Conservation (phyloP, 371 early-diverging fungal genomes). For the Lichtheimia corymbifera region DNA sequence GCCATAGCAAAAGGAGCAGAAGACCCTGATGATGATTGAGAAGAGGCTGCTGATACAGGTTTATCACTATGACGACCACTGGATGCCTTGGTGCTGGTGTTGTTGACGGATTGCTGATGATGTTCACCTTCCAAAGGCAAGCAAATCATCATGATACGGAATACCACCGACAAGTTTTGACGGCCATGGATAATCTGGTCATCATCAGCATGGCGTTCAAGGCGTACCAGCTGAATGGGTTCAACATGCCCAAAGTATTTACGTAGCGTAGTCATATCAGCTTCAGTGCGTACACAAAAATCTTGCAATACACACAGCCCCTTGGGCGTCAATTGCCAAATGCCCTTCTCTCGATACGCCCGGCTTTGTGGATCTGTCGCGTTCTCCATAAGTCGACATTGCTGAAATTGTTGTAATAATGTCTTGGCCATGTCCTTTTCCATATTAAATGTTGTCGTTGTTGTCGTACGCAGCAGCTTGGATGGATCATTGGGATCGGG, state of each 20-base stretch:
- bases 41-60: constrained; percentile 9
- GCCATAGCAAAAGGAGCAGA: constrained; percentile 27
- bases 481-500: constrained; percentile 65
- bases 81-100: constrained; percentile 14
- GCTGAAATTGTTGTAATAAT: constrained; percentile 65
- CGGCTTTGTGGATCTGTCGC: constrained; percentile 54
- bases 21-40: constrained; percentile 18
- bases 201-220: constrained; percentile 46
- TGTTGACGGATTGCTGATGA: constrained; percentile 2
- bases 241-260: constrained; percentile 41
- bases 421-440: constrained; percentile 66
- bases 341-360: constrained; percentile 52
- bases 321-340: constrained; percentile 63
- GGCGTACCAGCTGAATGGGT: constrained; percentile 38
- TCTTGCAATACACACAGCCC: constrained; percentile 61
- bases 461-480: constrained; percentile 48
- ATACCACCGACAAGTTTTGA: constrained; percentile 29
- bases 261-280: constrained; percentile 28
- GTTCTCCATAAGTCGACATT: constrained; percentile 56
- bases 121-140: constrained; percentile 42
- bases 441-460: constrained; percentile 68
- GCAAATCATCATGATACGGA: constrained; percentile 45
- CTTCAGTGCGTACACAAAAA: constrained; percentile 48
- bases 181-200: constrained; percentile 39
- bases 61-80: neutral